Evolutionary conservation across 2,329 filamentous ascomycete genomes (phyloP), one percentile per base, ranked within the genome.

Genomic region (Ceratocystiopsis sp.): DNA sequence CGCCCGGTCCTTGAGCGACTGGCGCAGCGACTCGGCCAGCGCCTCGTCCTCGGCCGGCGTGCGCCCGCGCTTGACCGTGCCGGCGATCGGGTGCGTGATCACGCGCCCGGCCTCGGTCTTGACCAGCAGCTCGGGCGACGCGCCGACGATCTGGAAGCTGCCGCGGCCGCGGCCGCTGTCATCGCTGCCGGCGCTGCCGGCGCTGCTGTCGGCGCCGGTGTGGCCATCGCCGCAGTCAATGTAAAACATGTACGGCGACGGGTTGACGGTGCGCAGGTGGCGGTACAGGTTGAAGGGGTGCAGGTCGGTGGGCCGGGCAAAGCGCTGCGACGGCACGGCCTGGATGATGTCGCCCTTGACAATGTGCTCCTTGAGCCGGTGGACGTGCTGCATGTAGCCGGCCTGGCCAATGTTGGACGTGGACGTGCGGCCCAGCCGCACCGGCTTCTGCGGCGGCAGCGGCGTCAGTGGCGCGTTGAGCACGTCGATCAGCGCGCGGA

Each of bases 281-380:
- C 89, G 78, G 69, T 96, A 98, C 54, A 98, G 84, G 67, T 96
- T 98, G 71, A 96, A 98, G 0, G 91, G 89, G 60, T 98, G 91
- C 37, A 98, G 68, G 44, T 75, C 78, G 3, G 91, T 98, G 14
- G 87, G 87, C 25, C 89, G 75, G 9, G 87, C 80, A 57, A 96
- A 84, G 42, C 91, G 78, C 63, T 98, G 91, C 37, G 86, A 95
- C 2, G 91, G 91, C 15, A 98, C 91, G 1, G 86, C 85, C 61
- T 98, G 91, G 63, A 98, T 96, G 57, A 98, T 96, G 66, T 96
- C 86, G 52, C 91, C 91, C 49, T 75, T 72, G 53, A 76, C 72
- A 53, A 98, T 96, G 67, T 96, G 89, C 61, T 85, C 71, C 67
- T 96, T 96, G 47, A 98, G 69, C 39, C 64, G 68, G 19, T 73